phyloP scores from a whole-genome alignment of 148 eudicot genomes.

The Spergularia marina region DNA sequence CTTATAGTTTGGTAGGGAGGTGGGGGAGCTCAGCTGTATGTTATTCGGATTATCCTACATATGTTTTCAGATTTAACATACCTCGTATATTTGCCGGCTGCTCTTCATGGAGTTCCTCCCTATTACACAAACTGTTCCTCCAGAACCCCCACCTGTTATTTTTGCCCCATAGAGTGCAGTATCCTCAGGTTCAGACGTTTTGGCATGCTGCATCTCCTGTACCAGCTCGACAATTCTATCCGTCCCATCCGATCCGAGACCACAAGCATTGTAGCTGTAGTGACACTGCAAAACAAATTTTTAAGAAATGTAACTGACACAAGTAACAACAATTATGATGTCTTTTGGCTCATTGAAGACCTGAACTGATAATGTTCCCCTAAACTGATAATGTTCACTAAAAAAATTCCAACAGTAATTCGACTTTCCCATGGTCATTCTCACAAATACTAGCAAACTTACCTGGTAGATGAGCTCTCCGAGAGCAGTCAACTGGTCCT shows the following conservation, averaged over 20 bases:
- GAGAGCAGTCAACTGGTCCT: conserved; percentile 76
- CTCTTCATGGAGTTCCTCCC: conserved; percentile 74
- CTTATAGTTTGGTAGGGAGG: neutral
- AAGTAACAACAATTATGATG: neutral
- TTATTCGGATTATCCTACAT: neutral
- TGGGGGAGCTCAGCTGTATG: neutral
- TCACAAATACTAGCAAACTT: neutral
- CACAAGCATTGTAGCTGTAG: conserved; percentile 96
- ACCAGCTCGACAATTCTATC: conserved; percentile 87
- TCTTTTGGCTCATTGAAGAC: neutral
- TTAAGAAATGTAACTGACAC: neutral
- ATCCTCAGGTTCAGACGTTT: conserved; percentile 43
- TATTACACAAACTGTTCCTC: conserved; percentile 86
- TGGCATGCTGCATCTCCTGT: conserved; percentile 79
- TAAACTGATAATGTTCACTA: too few relatives aligned
- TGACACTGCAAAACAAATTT: conserved; percentile 71
- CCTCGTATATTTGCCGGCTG: conserved; percentile 85
- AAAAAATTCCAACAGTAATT: too few relatives aligned
- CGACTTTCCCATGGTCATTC: too few relatives aligned
- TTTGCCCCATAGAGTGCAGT: conserved; percentile 84
- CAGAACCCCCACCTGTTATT: conserved; percentile 98
- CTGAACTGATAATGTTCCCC: too few relatives aligned
- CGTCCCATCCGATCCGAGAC: conserved; percentile 97
- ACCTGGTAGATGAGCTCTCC: conserved; percentile 98
- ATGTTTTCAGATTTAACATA: conserved; percentile 22